Base-by-base conservation (phyloP, 108 stramenopile species). In the Ochromonas danica region DNA sequence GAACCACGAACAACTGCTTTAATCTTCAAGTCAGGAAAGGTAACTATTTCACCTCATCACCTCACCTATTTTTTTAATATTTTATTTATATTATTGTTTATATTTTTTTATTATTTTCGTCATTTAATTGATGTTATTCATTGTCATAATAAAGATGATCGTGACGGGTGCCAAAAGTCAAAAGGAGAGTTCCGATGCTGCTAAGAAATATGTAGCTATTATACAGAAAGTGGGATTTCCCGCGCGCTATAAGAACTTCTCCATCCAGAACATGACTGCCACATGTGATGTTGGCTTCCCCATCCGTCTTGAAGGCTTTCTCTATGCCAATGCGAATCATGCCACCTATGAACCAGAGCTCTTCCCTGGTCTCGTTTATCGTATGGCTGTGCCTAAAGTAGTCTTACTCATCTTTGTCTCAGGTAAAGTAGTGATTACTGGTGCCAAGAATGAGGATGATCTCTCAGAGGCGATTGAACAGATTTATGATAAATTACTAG, bases 311-410 rank as follows among this genome's bases (percentile, higher is more conserved):
- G 98, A 99, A 87, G 97, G 95, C 30, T 70, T 99, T 45, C 94
- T 95, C 0, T 94, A 89, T 71, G 92, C 92, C 0, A 96, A 97
- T 85, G 89, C 91, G 2, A 91, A 90, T 31, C 94, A 91, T 89
- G 88, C 91, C 25, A 86, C 86, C 33, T 99, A 95, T 80, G 98
- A 99, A 79, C 98, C 98, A 0, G 98, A 99, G 80, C 81, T 99
- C n/a, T 99, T 99, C 81, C 96, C 98, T 0, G 98, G 98, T 22
- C 84, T 97, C 35, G 95, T 99, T 78, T 99, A 99, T 84, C 87
- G 97, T 33, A 81, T 99, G 87, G 87, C 90, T 0, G 43, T 87
- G 71, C 96, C 96, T 33, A 87, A 93, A 72, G 92, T 95, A 0
- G 96, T 97, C 35, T 87, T 97, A 31, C 81, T 97, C 62, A 94